phyloP scores from a whole-genome alignment of 441 rosid species.

The Geranium incanum region DNA sequence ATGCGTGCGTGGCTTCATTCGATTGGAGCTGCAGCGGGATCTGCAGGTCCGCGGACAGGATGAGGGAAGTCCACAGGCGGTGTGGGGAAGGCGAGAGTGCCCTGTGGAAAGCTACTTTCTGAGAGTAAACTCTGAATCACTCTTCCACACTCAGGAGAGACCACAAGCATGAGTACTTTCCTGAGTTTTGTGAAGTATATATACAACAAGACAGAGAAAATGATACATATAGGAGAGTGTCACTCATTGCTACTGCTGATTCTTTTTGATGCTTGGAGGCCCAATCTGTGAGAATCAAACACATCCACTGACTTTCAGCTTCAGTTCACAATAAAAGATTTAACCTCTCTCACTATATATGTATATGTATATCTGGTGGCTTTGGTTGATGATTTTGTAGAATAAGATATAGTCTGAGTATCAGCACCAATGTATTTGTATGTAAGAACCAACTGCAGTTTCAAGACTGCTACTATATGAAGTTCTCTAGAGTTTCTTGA shows the following conservation, averaged over 20 bases:
- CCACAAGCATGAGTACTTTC: conserved; percentile 1
- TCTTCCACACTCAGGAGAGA: conserved; percentile 34
- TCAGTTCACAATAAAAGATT: background rate
- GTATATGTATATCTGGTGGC: background rate
- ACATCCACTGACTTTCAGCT: background rate
- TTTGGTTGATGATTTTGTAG: conserved; percentile 1
- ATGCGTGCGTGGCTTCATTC: conserved; percentile 73
- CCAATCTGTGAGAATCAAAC: background rate
- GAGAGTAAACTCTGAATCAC: conserved; percentile 12
- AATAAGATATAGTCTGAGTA: background rate
- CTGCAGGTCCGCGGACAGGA: conserved; percentile 70
- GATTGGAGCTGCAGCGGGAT: conserved; percentile 94
- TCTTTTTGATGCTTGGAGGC: background rate
- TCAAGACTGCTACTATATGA: background rate
- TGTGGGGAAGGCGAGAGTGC: conserved; percentile 79
- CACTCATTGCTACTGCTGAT: conserved; percentile 1
- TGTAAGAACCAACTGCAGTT: background rate
- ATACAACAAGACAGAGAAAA: background rate
- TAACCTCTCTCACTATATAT: too few species aligned
- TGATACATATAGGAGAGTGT: background rate
- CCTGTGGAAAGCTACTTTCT: conserved; percentile 66
- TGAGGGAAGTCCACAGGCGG: conserved; percentile 74
- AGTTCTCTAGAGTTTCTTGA: background rate
- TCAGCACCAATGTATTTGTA: too few species aligned
- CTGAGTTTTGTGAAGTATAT: conserved; percentile 5